These are phyloP conservation scores for Aspergillus intermedius DNA, from an alignment of 2,329 filamentous ascomycete genomes.

Conservation along the genomic window DNA sequence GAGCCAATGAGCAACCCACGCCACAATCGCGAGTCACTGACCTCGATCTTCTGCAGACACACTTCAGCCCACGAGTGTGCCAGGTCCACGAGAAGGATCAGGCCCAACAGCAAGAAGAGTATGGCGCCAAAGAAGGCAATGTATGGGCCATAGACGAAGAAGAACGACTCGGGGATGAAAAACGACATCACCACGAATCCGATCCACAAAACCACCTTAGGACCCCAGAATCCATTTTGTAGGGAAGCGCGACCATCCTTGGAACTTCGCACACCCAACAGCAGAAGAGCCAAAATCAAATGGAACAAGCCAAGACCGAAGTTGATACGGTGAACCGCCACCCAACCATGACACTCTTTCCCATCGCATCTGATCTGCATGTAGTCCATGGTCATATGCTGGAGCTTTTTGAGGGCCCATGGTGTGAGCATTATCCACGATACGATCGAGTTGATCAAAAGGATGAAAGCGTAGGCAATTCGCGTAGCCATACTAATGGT, in stretches of 20 bases:
- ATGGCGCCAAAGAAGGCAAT: conserved; percentile 82
- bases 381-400: conserved; percentile 88
- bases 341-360: conserved; percentile 88
- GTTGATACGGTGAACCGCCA: conserved; percentile 95
- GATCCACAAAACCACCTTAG: conserved; percentile 87
- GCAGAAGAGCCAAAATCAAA: conserved; percentile 71
- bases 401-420: conserved; percentile 94
- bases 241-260: conserved; percentile 80
- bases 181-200: conserved; percentile 83
- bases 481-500: conserved; percentile 76
- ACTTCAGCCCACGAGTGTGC: conserved; percentile 97
- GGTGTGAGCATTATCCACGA: conserved; percentile 99
- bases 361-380: conserved; percentile 91
- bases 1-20: conserved; percentile 82
- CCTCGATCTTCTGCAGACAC: conserved; percentile 88
- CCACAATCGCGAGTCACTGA: conserved; percentile 78
- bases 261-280: conserved; percentile 80
- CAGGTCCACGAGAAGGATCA: conserved; percentile 88
- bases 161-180: conserved; percentile 91
- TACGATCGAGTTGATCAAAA: conserved; percentile 91
- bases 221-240: conserved; percentile 99
- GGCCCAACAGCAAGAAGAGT: conserved; percentile 84
- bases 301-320: conserved; percentile 95
- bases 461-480: conserved; percentile 90
- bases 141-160: conserved; percentile 93